Evolutionary conservation across 148 eudicot genomes (phyloP).

Genomic region (Cornus florida): DNA sequence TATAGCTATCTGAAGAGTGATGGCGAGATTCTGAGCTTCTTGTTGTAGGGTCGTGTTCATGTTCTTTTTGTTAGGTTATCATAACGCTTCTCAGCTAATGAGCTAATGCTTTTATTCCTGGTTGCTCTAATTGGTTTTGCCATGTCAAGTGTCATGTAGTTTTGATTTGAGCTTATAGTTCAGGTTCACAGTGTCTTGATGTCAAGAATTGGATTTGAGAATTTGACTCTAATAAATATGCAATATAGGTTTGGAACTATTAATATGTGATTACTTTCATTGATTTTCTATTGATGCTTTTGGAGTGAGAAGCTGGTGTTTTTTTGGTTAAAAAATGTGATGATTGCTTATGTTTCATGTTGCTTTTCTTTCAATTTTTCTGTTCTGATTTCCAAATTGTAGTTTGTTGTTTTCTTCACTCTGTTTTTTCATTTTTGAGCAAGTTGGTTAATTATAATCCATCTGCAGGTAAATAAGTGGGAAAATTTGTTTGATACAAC

Average conservation of each 20-base stretch:
- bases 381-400: not conserved
- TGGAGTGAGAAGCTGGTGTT: not conserved
- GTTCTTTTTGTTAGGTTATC: too few species aligned
- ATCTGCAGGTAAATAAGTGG: constrained; percentile 79
- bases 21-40: too few species aligned
- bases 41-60: too few species aligned
- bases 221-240: too few species aligned
- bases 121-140: too few species aligned
- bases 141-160: too few species aligned
- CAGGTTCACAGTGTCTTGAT: not conserved
- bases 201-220: not conserved
- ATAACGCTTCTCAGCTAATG: too few species aligned
- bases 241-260: too few species aligned
- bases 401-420: not conserved
- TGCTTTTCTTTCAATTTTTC: not conserved
- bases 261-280: not conserved
- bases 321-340: not conserved
- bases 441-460: constrained; percentile 12
- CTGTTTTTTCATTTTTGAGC: not conserved
- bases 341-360: not conserved
- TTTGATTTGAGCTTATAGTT: not conserved
- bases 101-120: too few species aligned
- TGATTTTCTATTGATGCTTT: not conserved
- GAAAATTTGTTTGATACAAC: constrained; percentile 67
- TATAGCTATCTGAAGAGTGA: too few species aligned